Conservation (phyloP, 306 rosid genomes). For the Lupinus albus region DNA sequence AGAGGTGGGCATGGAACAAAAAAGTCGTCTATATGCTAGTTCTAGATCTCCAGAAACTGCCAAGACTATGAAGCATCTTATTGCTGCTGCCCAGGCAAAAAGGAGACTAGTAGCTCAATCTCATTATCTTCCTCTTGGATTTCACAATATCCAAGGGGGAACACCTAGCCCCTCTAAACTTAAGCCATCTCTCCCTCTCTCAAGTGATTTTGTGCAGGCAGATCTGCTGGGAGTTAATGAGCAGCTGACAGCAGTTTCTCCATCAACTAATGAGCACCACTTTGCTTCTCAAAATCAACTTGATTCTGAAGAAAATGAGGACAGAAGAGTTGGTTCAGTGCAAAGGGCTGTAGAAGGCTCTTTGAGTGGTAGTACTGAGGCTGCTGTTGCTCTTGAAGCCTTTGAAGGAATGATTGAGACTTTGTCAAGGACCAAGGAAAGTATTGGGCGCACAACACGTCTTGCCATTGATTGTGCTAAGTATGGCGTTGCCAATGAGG, state of each 20-base stretch:
- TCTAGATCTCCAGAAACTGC: conserved; percentile 66
- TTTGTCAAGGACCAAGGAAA: conserved; percentile 94
- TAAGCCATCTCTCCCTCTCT: conserved; percentile 52
- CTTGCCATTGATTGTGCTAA: conserved; percentile 97
- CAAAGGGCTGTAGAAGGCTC: conserved; percentile 64
- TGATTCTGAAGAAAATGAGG: conserved; percentile 68
- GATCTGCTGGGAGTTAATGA: conserved; percentile 59
- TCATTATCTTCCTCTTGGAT: conserved; percentile 50
- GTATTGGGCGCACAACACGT: conserved; percentile 96
- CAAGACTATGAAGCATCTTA: conserved; percentile 74
- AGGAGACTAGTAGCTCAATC: conserved; percentile 73
- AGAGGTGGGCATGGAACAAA: conserved; percentile 55
- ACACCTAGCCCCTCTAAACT: conserved; percentile 71
- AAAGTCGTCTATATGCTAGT: conserved; percentile 44
- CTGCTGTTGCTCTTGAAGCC: conserved; percentile 94
- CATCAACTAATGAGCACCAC: conserved; percentile 50
- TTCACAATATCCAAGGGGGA: conserved; percentile 54
- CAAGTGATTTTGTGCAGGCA: conserved; percentile 49
- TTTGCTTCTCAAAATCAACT: conserved; percentile 54
- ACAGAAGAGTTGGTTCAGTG: conserved; percentile 66
- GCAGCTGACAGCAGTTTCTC: conserved; percentile 54
- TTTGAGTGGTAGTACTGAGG: conserved; percentile 87
- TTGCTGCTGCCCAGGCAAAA: conserved; percentile 92
- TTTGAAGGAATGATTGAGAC: conserved; percentile 99
- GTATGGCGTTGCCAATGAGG: conserved; percentile 95